phyloP scores from a whole-genome alignment of 1,139 yeast genomes.

The Candida sojae region DNA sequence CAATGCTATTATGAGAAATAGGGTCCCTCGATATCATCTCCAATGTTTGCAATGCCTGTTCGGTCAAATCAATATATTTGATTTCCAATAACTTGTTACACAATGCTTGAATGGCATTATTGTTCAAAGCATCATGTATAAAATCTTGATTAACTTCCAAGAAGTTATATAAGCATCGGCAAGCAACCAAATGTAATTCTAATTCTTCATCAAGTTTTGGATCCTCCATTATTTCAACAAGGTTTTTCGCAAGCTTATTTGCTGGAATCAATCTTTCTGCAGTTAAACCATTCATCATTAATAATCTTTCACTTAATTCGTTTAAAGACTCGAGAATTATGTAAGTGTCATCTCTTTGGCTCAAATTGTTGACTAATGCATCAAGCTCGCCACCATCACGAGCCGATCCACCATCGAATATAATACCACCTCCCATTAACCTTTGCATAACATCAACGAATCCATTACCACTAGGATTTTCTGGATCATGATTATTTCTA shows the following conservation, averaged over 20 bases:
- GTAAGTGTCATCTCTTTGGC: constrained; percentile 48
- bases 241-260: constrained; percentile 51
- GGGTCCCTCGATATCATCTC: constrained; percentile 65
- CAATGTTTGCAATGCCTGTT: constrained; percentile 80
- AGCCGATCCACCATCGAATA: constrained; percentile 29
- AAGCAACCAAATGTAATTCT: constrained; percentile 80
- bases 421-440: constrained; percentile 37
- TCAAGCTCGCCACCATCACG: constrained; percentile 34
- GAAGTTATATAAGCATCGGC: constrained; percentile 81
- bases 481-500: constrained; percentile 1
- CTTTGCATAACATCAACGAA: constrained; percentile 41
- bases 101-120: constrained; percentile 67
- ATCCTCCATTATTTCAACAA: constrained; percentile 62
- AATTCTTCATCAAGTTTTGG: constrained; percentile 63
- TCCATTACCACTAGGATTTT: constrained; percentile 16
- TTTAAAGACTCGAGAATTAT: constrained; percentile 57
- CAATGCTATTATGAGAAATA: constrained; percentile 49
- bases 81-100: constrained; percentile 72
- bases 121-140: constrained; percentile 62
- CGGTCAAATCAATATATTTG: constrained; percentile 86
- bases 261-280: constrained; percentile 71
- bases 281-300: constrained; percentile 68
- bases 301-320: constrained; percentile 60
- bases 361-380: constrained; percentile 42
- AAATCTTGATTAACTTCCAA: constrained; percentile 76